Conservation (phyloP, 1,139 yeast species). For the Debaryomycetaceae sp. region DNA sequence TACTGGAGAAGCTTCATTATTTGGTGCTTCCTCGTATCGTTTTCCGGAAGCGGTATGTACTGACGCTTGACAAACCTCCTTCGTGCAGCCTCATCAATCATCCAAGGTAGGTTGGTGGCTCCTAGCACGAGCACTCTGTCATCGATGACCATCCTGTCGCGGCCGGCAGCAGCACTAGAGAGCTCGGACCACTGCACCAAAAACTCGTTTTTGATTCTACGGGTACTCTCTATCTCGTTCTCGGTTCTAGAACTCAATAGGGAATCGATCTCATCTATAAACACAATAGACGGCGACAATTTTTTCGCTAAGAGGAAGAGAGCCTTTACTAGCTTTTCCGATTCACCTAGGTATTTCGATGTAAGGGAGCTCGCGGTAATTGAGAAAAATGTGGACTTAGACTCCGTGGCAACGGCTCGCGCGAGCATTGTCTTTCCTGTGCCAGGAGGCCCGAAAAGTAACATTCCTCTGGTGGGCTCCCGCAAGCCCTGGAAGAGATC, state of each 20-base stretch:
- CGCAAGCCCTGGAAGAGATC: conserved; percentile 88
- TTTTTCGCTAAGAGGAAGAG: conserved; percentile 81
- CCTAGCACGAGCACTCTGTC: conserved; percentile 84
- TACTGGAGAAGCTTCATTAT: conserved; percentile 64
- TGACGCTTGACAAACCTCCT: conserved; percentile 91
- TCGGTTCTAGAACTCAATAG: conserved; percentile 78
- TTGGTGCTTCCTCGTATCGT: conserved; percentile 75
- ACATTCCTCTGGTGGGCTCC: conserved; percentile 96
- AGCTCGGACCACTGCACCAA: conserved; percentile 94
- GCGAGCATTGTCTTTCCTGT: conserved; percentile 98
- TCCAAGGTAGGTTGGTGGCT: conserved; percentile 97
- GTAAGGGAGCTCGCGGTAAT: conserved; percentile 91
- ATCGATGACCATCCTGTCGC: conserved; percentile 56
- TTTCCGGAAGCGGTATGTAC: conserved; percentile 92
- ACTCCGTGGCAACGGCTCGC: conserved; percentile 95
- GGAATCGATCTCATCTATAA: conserved; percentile 96
- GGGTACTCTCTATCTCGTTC: conserved; percentile 88
- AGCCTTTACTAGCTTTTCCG: conserved; percentile 90
- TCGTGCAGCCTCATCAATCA: conserved; percentile 96
- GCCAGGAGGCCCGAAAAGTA: conserved; percentile 96
- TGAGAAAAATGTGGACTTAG: conserved; percentile 89
- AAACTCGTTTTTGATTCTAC: conserved; percentile 92
- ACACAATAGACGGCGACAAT: conserved; percentile 88
- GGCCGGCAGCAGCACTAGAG: conserved; percentile 90
- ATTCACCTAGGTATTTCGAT: conserved; percentile 89